Conservation (phyloP, 352 stramenopile genomes). For the Pythium chondricola region DNA sequence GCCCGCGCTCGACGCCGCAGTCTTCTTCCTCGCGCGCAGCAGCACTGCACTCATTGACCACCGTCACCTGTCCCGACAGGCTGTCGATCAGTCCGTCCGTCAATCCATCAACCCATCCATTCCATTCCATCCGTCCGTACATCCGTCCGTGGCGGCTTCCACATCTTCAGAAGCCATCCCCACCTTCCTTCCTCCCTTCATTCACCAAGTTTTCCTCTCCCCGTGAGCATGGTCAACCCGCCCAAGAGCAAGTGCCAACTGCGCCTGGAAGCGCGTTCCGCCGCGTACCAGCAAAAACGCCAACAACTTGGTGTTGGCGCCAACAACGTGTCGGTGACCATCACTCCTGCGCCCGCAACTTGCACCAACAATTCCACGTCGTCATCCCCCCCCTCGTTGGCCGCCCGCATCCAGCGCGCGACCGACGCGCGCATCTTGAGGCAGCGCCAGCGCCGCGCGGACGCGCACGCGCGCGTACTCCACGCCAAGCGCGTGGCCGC, state of each 20-base stretch:
- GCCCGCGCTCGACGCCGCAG: background rate
- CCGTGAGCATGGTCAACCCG: constrained; percentile 49
- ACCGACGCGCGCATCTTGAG: constrained; percentile 34
- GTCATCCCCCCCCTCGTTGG: constrained; percentile 17
- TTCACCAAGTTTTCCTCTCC: no score
- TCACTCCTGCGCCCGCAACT: constrained; percentile 22
- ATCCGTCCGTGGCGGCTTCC: no score
- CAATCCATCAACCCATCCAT: no score
- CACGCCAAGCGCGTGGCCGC: constrained; percentile 49
- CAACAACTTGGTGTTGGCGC: background rate
- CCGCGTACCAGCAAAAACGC: constrained; percentile 24
- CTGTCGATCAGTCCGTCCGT: no score
- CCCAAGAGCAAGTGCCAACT: constrained; percentile 68
- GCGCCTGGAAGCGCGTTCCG: constrained; percentile 51
- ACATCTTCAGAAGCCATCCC: no score
- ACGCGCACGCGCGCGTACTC: constrained; percentile 41
- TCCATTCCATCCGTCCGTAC: no score
- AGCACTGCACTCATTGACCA: background rate
- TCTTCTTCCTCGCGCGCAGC: background rate
- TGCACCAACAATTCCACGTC: background rate
- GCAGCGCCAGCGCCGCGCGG: constrained; percentile 33
- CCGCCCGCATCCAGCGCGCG: constrained; percentile 35
- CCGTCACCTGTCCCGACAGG: no score
- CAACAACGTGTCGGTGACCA: background rate
- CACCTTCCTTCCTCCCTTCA: no score